Conservation (phyloP, 1,284 basidiomycete species). For the Prillingera fragicola region DNA sequence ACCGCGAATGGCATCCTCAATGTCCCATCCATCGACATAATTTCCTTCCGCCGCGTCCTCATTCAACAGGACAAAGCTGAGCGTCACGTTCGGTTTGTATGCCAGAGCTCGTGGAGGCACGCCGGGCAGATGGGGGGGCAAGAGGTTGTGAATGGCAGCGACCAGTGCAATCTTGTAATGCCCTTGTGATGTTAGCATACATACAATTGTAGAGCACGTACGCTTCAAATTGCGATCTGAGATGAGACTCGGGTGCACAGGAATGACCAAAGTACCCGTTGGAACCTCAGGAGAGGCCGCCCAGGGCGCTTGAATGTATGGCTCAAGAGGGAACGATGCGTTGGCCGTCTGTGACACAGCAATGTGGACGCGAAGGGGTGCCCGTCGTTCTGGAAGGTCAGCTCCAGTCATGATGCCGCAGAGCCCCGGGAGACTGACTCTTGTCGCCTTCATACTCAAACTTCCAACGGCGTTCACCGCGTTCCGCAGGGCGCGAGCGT, state of each 20-base stretch:
- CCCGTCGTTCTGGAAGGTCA: constrained; percentile 7
- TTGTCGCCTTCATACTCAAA: constrained; percentile 13
- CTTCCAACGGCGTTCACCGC: constrained; percentile 27
- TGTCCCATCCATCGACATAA: constrained; percentile 64
- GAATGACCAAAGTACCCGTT: constrained; percentile 34
- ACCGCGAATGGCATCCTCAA: constrained; percentile 62
- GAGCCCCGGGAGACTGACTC: constrained; percentile 7
- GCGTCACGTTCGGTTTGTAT: constrained; percentile 67
- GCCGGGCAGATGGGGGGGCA: constrained; percentile 49
- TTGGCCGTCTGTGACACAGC: constrained; percentile 23
- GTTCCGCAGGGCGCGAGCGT: constrained; percentile 11
- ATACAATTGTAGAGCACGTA: constrained; percentile 13
- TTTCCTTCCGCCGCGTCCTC: constrained; percentile 71
- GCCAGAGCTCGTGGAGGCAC: constrained; percentile 46
- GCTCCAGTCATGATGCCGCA: background rate
- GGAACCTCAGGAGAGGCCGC: constrained; percentile 7
- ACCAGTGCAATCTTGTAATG: constrained; percentile 46
- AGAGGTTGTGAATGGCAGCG: constrained; percentile 56
- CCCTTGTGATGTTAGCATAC: constrained; percentile 17
- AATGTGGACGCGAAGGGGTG: constrained; percentile 31
- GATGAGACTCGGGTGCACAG: constrained; percentile 31
- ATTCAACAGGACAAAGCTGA: constrained; percentile 60
- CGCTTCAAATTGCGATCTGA: constrained; percentile 27
- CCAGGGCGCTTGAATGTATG: constrained; percentile 34
- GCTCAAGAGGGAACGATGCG: constrained; percentile 31